Evolutionary conservation across 345 rosid species (phyloP), one percentile per base, ranked within the genome.

Genomic region (Brassica juncea): DNA sequence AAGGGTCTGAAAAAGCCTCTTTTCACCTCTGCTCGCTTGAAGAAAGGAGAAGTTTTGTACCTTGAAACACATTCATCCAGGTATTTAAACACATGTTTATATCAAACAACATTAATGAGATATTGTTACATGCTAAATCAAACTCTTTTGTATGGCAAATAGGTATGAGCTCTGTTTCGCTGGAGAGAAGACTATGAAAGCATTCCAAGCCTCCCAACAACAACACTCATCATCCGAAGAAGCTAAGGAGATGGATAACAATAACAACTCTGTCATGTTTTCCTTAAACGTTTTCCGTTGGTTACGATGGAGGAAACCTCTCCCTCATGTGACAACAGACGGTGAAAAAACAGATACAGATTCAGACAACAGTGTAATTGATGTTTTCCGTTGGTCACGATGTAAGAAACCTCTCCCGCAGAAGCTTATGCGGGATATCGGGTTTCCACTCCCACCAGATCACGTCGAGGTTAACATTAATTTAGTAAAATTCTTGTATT

Each of bases 1-100:
- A 96, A 93, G 83, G 99, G 99, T 80, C 90, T 96, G 73, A 96
- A 96, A 79, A 93, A 90, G 85, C 89, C 97, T 49, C 92, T 90
- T 2, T 92, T 86, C 76, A 96, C 99, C 71, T 96, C 99, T 78
- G 98, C 98, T 42, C 97, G 98, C 30, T 84, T 96, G 88, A 96
- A 93, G 86, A 96, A 93, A 82, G 99, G 99, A 80, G 98, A 96
- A 80, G 99, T 93, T 76, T 70, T 96, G 74, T 96, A 93, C 85
- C 77, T 93, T 44, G 99, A 93, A 80, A 93, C 98, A 44, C 97
- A 90, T 86, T 88, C 97, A 21, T 89, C 92, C 97, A 93, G 97
- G 99, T 39, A 88, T n/a, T 49, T 9, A 1, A 19, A 73, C 64
- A 2, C 30, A 11, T 12, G 34, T 28, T 60, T 42, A 55, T n/a